Percentiles rank a stretch among this genome's conserved stretches.
phyloP scores from a whole-genome alignment of 306 rosid species.

The Gynostemma pentaphyllum region DNA sequence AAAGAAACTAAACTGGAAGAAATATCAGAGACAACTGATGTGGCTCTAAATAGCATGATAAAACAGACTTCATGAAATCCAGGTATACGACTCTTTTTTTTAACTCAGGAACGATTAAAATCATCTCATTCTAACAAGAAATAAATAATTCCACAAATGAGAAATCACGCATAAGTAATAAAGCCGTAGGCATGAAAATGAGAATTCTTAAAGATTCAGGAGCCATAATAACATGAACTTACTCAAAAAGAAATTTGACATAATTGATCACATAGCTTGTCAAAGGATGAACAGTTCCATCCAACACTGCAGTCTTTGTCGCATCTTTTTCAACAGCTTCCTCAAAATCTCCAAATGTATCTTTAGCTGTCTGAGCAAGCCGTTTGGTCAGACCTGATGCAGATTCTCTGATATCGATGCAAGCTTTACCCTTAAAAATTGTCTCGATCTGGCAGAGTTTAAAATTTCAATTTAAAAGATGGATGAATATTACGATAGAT shows the following conservation, averaged over 20 bases:
- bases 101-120: too few relatives aligned
- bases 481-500: constrained; percentile 6
- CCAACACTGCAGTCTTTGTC: constrained; percentile 87
- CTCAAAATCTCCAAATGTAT: constrained; percentile 93
- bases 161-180: not conserved
- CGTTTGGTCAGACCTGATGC: constrained; percentile 74
- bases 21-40: not conserved
- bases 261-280: constrained; percentile 95
- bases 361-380: constrained; percentile 86
- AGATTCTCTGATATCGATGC: constrained; percentile 68
- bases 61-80: too few relatives aligned
- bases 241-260: constrained; percentile 94
- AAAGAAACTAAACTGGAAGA: not conserved
- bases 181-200: not conserved
- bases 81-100: too few relatives aligned
- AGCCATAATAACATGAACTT: constrained; percentile 24
- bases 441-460: constrained; percentile 52
- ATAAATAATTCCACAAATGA: not conserved
- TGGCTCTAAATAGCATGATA: not conserved
- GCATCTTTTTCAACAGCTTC: constrained; percentile 96
- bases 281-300: constrained; percentile 97
- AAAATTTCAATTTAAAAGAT: constrained; percentile 8
- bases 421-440: constrained; percentile 76
- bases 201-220: not conserved
- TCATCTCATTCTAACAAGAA: not conserved